phyloP scores from a whole-genome alignment of 2,329 filamentous ascomycete genomes.

The Verticillium tricorpus region DNA sequence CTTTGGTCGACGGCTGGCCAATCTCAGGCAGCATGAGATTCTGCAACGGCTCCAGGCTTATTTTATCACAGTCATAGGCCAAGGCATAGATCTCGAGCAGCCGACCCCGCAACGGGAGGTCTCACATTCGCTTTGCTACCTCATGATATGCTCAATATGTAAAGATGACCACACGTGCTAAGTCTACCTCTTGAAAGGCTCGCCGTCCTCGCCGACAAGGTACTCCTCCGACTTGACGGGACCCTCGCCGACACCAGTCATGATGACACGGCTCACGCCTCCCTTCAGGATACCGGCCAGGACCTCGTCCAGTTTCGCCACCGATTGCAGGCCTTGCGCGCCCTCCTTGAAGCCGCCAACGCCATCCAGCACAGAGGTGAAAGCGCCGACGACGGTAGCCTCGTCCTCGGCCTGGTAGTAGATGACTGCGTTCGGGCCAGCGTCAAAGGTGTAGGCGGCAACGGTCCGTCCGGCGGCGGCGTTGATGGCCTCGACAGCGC shows the following conservation, averaged over 20 bases:
- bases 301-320: conserved; percentile 58
- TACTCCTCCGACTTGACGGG: conserved; percentile 76
- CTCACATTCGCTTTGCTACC: not conserved
- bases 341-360: conserved; percentile 70
- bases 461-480: conserved; percentile 70
- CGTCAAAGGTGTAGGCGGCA: conserved; percentile 95
- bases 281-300: conserved; percentile 64
- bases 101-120: not conserved
- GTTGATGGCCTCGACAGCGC: conserved; percentile 88
- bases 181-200: conserved; percentile 30
- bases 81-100: not conserved
- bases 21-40: too few relatives aligned
- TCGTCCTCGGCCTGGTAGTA: conserved; percentile 86
- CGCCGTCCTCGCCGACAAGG: conserved; percentile 65
- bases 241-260: conserved; percentile 87
- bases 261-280: conserved; percentile 83
- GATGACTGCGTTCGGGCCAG: conserved; percentile 92
- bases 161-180: not conserved
- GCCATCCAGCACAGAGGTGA: conserved; percentile 61
- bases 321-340: conserved; percentile 46
- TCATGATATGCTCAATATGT: conserved; percentile 1
- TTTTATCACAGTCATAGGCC: not conserved
- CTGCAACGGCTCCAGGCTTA: too few relatives aligned
- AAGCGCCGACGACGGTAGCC: conserved; percentile 67
- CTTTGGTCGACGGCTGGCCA: too few relatives aligned